Evolutionary conservation across 78 protist genomes (phyloP).

Genomic region (Dictyostelium capitatum): DNA sequence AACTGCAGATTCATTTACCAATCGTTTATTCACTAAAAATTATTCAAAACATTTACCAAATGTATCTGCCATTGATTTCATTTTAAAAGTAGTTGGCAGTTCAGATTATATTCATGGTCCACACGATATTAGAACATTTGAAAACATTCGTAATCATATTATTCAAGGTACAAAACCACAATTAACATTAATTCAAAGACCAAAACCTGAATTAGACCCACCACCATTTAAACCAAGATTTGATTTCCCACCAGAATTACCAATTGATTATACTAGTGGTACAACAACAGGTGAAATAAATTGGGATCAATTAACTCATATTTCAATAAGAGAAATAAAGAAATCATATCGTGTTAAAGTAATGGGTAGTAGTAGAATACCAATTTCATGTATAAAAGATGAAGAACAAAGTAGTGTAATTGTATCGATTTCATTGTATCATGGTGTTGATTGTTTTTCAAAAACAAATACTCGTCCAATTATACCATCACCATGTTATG

Average conservation of each 20-base stretch:
- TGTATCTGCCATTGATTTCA: constrained; percentile 42
- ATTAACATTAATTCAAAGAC: constrained; percentile 47
- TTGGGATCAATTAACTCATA: constrained; percentile 68
- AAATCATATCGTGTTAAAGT: constrained; percentile 45
- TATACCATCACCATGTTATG: background rate
- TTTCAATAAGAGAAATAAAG: constrained; percentile 64
- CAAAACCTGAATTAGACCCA: constrained; percentile 57
- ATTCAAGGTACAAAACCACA: constrained; percentile 62
- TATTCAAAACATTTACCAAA: constrained; percentile 75
- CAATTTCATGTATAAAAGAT: constrained; percentile 27
- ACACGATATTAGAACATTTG: constrained; percentile 42
- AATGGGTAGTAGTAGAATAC: constrained; percentile 24
- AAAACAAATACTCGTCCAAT: constrained; percentile 14
- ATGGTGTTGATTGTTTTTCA: constrained; percentile 66
- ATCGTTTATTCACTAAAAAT: constrained; percentile 43
- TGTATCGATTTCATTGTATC: constrained; percentile 56
- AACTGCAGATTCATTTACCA: constrained; percentile 55
- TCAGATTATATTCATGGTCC: constrained; percentile 79
- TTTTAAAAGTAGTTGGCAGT: constrained; percentile 53
- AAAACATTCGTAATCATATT: constrained; percentile 30
- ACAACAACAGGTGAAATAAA: background rate
- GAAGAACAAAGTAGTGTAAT: constrained; percentile 46
- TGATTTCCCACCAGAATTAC: constrained; percentile 26
- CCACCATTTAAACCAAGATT: constrained; percentile 72
- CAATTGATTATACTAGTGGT: background rate